A percentile compares a stretch with the other conserved stretches of the same genome.
Conservation (phyloP, 768 basidiomycete genomes). For the Naganishia vaughanmartiniae region DNA sequence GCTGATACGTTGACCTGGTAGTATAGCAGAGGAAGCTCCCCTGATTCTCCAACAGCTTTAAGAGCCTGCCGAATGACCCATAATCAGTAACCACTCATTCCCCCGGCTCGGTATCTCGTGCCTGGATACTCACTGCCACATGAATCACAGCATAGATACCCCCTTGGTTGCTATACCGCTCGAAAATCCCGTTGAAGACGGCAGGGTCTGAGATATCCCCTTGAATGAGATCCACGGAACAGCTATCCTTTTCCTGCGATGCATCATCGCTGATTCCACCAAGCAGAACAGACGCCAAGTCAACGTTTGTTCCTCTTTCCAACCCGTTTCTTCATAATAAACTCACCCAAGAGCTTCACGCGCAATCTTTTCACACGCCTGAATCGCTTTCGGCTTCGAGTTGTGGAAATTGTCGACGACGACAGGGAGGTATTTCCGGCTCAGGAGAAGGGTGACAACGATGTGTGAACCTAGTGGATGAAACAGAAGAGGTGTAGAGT, state of each 20-base stretch:
- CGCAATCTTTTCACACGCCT: constrained; percentile 71
- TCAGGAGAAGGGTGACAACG: constrained; percentile 77
- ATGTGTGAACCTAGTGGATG: constrained; percentile 78
- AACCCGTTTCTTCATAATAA: not conserved
- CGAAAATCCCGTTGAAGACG: constrained; percentile 74
- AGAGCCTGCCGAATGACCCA: constrained; percentile 64
- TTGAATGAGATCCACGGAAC: constrained; percentile 57
- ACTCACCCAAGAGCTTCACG: constrained; percentile 61
- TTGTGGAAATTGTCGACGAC: constrained; percentile 95
- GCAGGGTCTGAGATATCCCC: constrained; percentile 71
- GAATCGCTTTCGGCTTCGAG: constrained; percentile 71
- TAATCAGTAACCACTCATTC: not conserved
- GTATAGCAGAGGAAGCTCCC: constrained; percentile 86
- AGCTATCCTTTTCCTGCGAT: constrained; percentile 15
- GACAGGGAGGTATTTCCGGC: constrained; percentile 84
- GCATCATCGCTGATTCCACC: not conserved
- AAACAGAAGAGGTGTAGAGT: too few species aligned
- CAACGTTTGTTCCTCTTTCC: not conserved
- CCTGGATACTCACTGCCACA: constrained; percentile 68
- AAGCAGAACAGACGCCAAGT: not conserved
- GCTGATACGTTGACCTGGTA: constrained; percentile 92
- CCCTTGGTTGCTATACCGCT: constrained; percentile 71
- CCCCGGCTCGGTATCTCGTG: not conserved
- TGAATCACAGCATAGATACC: constrained; percentile 97
- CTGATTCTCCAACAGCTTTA: constrained; percentile 97